Evolutionary conservation across 2,329 filamentous ascomycete genomes (phyloP).

Genomic region (Penicillium griseofulvum): DNA sequence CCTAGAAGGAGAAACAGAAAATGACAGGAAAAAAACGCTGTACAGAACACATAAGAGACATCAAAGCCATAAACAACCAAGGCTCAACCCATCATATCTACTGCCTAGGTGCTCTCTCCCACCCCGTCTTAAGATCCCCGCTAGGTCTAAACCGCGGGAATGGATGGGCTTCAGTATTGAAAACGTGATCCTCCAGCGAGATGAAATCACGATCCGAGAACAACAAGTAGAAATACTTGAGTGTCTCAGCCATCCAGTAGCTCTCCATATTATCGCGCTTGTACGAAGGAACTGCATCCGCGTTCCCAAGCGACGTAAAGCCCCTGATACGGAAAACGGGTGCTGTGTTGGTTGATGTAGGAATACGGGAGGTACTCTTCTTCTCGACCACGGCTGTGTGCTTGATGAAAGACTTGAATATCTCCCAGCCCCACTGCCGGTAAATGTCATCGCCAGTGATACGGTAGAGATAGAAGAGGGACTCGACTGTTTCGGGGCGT

Average conservation of each 20-base stretch:
- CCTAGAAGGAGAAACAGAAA: not conserved
- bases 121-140: constrained; percentile 42
- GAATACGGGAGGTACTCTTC: constrained; percentile 28
- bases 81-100: not conserved
- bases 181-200: constrained; percentile 79
- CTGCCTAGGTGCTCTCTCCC: constrained; percentile 32
- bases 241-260: constrained; percentile 96
- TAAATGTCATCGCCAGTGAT: constrained; percentile 89
- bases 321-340: constrained; percentile 48
- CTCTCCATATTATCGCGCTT: constrained; percentile 94
- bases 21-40: not conserved
- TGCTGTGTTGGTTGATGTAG: constrained; percentile 2
- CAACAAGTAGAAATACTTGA: constrained; percentile 96
- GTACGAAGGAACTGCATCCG: constrained; percentile 66
- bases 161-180: constrained; percentile 94
- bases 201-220: constrained; percentile 82
- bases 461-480: constrained; percentile 96
- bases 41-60: not conserved
- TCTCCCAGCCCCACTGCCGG: constrained; percentile 96
- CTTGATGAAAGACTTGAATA: constrained; percentile 89
- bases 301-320: constrained; percentile 78
- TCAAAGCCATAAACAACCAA: not conserved
- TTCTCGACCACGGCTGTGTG: constrained; percentile 76
- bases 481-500: constrained; percentile 94
- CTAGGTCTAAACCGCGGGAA: constrained; percentile 82